These are phyloP conservation scores for Irpex rosettiformis DNA, from an alignment of 1,284 basidiomycete genomes.

Conservation along the genomic window DNA sequence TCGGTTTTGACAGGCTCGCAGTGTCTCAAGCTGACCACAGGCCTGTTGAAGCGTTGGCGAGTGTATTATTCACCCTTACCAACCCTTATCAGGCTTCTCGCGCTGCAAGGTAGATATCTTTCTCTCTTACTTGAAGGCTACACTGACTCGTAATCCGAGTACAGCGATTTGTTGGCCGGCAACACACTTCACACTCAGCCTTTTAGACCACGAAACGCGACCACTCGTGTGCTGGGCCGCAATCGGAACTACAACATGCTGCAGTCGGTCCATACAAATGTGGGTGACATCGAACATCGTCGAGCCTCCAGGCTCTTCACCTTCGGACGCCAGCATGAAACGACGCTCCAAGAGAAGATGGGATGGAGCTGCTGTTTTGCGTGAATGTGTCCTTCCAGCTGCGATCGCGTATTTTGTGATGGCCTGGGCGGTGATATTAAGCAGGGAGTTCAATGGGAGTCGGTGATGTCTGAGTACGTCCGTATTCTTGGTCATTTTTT, in stretches of 20 bases:
- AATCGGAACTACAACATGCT: constrained; percentile 77
- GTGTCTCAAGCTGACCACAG: constrained; percentile 75
- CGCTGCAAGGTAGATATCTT: constrained; percentile 52
- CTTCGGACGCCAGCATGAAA: constrained; percentile 35
- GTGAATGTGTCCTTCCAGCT: constrained; percentile 66
- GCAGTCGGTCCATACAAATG: constrained; percentile 70
- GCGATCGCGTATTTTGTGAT: constrained; percentile 73
- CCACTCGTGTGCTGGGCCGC: constrained; percentile 78
- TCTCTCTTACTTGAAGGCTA: not conserved
- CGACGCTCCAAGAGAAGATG: constrained; percentile 56
- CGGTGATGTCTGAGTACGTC: not conserved
- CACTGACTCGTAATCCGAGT: not conserved
- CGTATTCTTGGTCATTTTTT: not conserved
- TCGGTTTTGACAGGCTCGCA: constrained; percentile 79
- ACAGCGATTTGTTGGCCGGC: constrained; percentile 84
- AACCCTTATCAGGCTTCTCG: constrained; percentile 79
- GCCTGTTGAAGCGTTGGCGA: constrained; percentile 77
- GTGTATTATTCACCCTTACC: constrained; percentile 79
- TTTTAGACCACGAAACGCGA: constrained; percentile 58
- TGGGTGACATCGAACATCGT: constrained; percentile 82
- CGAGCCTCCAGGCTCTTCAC: constrained; percentile 13
- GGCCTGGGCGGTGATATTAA: constrained; percentile 62
- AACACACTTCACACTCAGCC: constrained; percentile 70
- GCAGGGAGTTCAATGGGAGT: constrained; percentile 33
- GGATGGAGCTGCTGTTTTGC: constrained; percentile 71